Percentiles rank a stretch among this genome's conserved stretches.
phyloP scores from a whole-genome alignment of 352 stramenopile genomes.

The Elongisporangium anandrum region DNA sequence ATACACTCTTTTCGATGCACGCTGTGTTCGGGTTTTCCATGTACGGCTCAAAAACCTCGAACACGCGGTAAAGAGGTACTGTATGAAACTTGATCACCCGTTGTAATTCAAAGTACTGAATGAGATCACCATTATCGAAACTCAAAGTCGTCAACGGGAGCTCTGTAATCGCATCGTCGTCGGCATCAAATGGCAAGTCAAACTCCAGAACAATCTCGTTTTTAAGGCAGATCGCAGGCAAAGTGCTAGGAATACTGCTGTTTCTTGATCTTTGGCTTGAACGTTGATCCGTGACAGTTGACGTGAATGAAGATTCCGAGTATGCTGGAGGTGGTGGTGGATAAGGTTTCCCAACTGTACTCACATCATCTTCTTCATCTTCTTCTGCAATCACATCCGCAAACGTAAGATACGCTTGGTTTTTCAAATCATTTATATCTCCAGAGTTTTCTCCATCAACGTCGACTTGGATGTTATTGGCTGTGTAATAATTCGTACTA shows the following conservation, averaged over 20 bases:
- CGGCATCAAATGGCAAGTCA: slow-evolving; percentile 62
- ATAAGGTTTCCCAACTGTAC: background rate
- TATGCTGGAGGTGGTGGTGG: background rate
- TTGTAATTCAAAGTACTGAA: slow-evolving; percentile 81
- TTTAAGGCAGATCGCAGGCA: slow-evolving; percentile 72
- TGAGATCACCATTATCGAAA: slow-evolving; percentile 81
- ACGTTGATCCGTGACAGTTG: background rate
- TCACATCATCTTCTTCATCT: slow-evolving; percentile 52
- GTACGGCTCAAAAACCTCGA: slow-evolving; percentile 70
- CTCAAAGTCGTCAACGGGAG: slow-evolving; percentile 62
- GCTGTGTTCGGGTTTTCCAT: slow-evolving; percentile 44
- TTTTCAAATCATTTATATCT: slow-evolving; percentile 23
- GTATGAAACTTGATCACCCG: slow-evolving; percentile 67
- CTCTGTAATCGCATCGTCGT: slow-evolving; percentile 59
- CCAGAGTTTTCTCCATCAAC: slow-evolving; percentile 42
- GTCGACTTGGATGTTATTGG: slow-evolving; percentile 81
- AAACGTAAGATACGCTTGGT: slow-evolving; percentile 52
- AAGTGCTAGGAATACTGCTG: slow-evolving; percentile 50
- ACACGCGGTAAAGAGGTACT: slow-evolving; percentile 58
- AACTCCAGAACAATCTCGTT: slow-evolving; percentile 85
- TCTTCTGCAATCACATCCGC: slow-evolving; percentile 63
- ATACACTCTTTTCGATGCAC: slow-evolving; percentile 79
- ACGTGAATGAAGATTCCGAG: background rate
- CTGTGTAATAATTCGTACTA: slow-evolving; percentile 81
- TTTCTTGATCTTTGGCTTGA: slow-evolving; percentile 23